phyloP scores from a whole-genome alignment of 495 filamentous ascomycete species.

The Cetradonia linearis region DNA sequence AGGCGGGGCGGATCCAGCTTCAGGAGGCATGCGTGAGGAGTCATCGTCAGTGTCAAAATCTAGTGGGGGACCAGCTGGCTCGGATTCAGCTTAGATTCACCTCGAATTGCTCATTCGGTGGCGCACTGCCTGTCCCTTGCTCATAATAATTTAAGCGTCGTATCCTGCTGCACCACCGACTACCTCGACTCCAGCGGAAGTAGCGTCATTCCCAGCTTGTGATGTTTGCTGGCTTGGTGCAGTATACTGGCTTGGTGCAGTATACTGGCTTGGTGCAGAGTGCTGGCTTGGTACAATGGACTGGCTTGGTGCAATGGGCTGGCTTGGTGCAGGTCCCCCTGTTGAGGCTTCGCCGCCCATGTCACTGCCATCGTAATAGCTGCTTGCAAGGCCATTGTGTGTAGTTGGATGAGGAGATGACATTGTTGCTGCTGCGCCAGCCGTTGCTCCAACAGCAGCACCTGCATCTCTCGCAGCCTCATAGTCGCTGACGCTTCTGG shows the following conservation, averaged over 20 bases:
- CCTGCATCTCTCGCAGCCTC: background rate
- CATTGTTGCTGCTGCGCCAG: background rate
- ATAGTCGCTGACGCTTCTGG: background rate
- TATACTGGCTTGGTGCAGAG: background rate
- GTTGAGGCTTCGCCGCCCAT: background rate
- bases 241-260: background rate
- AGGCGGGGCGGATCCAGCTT: background rate
- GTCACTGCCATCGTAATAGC: background rate
- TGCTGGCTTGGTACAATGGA: no score
- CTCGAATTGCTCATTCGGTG: background rate
- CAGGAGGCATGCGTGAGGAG: background rate
- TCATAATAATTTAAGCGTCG: constrained; percentile 3
- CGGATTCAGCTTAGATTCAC: background rate
- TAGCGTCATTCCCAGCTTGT: background rate
- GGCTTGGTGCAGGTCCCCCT: background rate
- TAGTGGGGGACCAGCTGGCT: background rate
- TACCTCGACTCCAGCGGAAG: background rate
- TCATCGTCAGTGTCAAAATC: background rate
- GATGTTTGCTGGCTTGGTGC: background rate
- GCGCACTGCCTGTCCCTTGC: background rate
- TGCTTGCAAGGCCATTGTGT: background rate
- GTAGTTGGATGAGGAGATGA: background rate
- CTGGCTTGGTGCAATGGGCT: background rate
- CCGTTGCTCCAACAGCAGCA: background rate
- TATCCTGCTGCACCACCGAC: background rate